These are phyloP conservation scores for Chlamydomonas reinhardtii DNA, from an alignment of 163 green algal species.

Conservation along the genomic window DNA sequence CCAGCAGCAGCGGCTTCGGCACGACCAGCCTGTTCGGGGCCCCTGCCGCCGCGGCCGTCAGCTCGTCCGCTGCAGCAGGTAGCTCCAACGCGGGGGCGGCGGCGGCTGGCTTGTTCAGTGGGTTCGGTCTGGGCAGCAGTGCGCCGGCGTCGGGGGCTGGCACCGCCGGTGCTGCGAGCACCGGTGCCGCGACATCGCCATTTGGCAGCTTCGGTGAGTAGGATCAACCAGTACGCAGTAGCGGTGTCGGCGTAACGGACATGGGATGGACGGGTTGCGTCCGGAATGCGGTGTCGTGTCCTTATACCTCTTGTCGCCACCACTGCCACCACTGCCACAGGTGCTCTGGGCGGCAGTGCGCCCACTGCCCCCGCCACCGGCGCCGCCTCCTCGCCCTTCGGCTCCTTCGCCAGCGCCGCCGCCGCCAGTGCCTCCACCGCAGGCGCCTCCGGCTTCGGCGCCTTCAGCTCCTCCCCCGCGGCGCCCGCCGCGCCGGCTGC, in stretches of 20 bases:
- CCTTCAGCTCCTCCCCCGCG: background rate
- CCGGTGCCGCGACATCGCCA: background rate
- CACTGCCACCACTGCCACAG: background rate
- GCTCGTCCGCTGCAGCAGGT: background rate
- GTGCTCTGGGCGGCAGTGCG: background rate
- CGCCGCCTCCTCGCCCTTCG: conserved; percentile 4
- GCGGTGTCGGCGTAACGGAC: too few species aligned
- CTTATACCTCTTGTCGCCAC: background rate
- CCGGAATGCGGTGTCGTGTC: too few species aligned
- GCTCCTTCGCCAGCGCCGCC: conserved; percentile 19
- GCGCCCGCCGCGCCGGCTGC: background rate
- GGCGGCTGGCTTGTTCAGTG: background rate
- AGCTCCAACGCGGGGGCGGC: background rate
- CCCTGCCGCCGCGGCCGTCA: background rate
- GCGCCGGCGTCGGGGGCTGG: background rate
- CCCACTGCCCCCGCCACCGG: background rate
- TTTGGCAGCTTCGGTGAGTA: conserved; percentile 35
- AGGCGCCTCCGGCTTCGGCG: conserved; percentile 6
- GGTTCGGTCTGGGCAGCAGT: conserved; percentile 4
- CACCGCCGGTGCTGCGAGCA: background rate
- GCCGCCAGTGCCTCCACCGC: background rate
- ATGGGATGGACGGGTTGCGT: too few species aligned
- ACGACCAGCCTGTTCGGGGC: too few species aligned
- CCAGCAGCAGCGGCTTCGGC: too few species aligned
- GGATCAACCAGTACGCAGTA: too few species aligned